Base-by-base conservation (phyloP, 345 rosid genomes). In the Moricandia arvensis region DNA sequence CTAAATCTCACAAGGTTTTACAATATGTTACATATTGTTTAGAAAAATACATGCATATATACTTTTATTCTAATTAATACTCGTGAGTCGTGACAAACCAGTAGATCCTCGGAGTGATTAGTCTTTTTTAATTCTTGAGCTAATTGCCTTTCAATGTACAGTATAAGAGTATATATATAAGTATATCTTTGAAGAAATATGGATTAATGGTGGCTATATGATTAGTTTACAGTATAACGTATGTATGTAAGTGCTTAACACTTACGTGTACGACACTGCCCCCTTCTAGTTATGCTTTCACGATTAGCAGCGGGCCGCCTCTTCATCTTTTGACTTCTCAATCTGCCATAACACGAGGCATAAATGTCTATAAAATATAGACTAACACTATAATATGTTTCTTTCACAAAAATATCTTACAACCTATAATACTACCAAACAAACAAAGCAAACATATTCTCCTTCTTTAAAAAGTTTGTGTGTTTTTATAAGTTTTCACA, bases 241-340 rank as follows among this genome's bases (percentile, higher is more conserved):
- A 51, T 7, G 18, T 43, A 57, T 63, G 63, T 53, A 35, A 67
- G 15, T 24, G 72, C 34, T 17, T 49, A 72, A 59, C 17, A 33
- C 70, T 54, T 73, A 73, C 82, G 82, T 79, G 78, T 63, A 79
- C 82, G 82, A 78, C 74, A 72, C 73, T 29, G 41, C 63, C 58
- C 37, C 29, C 63, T 53, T 51, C 16, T 51, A 21, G 35, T 62
- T 47, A 11, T 62, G 30, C 34, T 77, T 49, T 35, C 15, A 31
- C 33, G 9, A 64, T 68, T 33, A 73, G 60, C 78, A 73, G 1
- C 75, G 78, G 78, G 82, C 82, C 82, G 82, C 78, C 78, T 68
- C 78, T 68, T 12, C 34, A 41, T 53, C 61, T 79, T 21, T 73
- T 79, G 74, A 79, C 81, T 73, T 79, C 66, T 45, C 30, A 73